Conservation (phyloP, 768 basidiomycete species). For the Pleurotus citrinopileatus region DNA sequence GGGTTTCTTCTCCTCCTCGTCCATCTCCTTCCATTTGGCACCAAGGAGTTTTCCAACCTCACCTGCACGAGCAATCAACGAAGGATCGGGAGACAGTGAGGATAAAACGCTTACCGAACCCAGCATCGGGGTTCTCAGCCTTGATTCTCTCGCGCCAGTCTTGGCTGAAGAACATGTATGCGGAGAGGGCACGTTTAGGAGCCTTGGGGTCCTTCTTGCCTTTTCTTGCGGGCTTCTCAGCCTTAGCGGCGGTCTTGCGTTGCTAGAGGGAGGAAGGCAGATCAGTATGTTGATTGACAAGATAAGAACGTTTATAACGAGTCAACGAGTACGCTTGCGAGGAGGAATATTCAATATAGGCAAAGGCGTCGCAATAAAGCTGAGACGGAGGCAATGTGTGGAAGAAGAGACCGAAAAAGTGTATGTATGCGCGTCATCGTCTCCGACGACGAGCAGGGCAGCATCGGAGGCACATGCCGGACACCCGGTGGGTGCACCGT, state of each 20-base stretch:
- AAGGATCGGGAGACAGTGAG: conserved; percentile 13
- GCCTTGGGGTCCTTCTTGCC: conserved; percentile 78
- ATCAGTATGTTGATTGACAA: conserved; percentile 12
- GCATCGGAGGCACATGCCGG: no score
- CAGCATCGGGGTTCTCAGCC: conserved; percentile 91
- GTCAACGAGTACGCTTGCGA: conserved; percentile 9
- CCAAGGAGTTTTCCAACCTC: conserved; percentile 95
- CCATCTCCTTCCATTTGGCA: conserved; percentile 95
- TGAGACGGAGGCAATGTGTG: not conserved
- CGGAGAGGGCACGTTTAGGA: conserved; percentile 90
- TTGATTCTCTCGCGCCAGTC: conserved; percentile 96
- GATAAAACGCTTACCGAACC: conserved; percentile 62
- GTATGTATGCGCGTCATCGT: conserved; percentile 3
- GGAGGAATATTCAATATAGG: conserved; percentile 13
- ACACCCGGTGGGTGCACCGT: no score
- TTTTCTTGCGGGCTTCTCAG: conserved; percentile 57
- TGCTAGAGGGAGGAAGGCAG: conserved; percentile 25
- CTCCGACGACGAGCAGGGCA: not conserved
- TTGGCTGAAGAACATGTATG: conserved; percentile 99
- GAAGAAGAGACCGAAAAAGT: not conserved
- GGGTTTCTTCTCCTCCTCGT: conserved; percentile 92
- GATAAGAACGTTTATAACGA: conserved; percentile 7
- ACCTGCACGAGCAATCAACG: conserved; percentile 39
- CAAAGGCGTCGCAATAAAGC: no score
- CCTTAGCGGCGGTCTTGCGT: conserved; percentile 78